phyloP scores from a whole-genome alignment of 345 rosid genomes.

The Eucalyptus lansdowneana region DNA sequence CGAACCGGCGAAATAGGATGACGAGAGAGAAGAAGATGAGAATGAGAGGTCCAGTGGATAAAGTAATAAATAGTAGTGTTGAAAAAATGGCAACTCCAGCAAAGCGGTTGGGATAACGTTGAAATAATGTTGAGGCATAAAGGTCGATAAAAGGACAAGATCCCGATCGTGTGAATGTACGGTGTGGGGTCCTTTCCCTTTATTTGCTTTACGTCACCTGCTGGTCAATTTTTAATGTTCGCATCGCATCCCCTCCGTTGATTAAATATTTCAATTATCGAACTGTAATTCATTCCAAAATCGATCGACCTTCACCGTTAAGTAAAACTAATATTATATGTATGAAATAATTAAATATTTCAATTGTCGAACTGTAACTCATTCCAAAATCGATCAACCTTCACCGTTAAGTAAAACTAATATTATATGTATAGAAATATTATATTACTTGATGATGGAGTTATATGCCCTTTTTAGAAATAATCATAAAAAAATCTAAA shows the following conservation, averaged over 20 bases:
- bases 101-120: not conserved
- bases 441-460: too few species aligned
- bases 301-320: too few species aligned
- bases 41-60: not conserved
- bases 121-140: not conserved
- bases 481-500: too few species aligned
- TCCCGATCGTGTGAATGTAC: not conserved
- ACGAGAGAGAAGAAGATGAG: not conserved
- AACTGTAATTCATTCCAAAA: too few species aligned
- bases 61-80: not conserved
- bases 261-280: too few species aligned
- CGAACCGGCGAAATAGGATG: not conserved
- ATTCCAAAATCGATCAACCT: not conserved
- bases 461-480: not conserved
- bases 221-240: not conserved
- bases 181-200: not conserved
- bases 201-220: not conserved
- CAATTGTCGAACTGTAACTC: not conserved
- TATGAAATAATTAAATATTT: too few species aligned
- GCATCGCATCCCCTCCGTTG: not conserved
- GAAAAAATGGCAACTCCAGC: not conserved
- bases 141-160: not conserved
- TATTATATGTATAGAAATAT: too few species aligned
- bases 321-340: too few species aligned
- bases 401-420: not conserved